Evolutionary conservation across 202 grass and related monocot genomes (phyloP), one percentile per base, ranked within the genome.

Genomic region (Setaria viridis): DNA sequence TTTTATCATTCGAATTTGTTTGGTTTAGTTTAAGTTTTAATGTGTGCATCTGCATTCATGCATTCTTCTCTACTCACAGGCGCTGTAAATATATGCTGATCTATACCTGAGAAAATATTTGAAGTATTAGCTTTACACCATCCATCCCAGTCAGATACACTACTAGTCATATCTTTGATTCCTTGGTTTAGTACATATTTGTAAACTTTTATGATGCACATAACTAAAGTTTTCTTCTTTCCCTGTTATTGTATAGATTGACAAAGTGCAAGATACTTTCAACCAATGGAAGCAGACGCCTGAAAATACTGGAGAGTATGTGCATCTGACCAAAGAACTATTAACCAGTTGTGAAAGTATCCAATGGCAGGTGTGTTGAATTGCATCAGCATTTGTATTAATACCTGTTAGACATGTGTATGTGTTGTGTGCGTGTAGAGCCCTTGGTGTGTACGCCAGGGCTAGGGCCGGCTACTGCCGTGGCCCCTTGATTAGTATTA

Each of bases 301-400:
- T 78, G 80, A 79, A 89, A 90, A 95, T 69, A 95, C 91, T 45
- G 87, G 91, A 79, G 93, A 98, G 65, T 83, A 89, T 89, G 87
- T 92, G 62, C 87, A 90, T 89, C 57, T 95, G 41, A 90, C 93
- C 29, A 97, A 90, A 82, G 97, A 97, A 74, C 80, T 99, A 33
- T 63, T 97, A 53, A 73, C 94, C 65, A 99, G 79, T 65, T 94
- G 94, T 2, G 94, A 99, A 87, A 99, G 97, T 74, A 85, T 97
- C 43, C 87, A 91, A 48, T 99, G 94, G 92, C 97, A 99, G 92
- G 97, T 99, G 80, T 37, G 62, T 46, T 4, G 49, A 51, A n/a
- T 84, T 80, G 55, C 12, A 54, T 42, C 34, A 4, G 1, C 25
- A 49, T 62, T 74, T 62, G 10, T 80, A n/a, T 4, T 41, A 41